Percentiles rank a stretch among this genome's conserved stretches.
phyloP scores from a whole-genome alignment of 768 basidiomycete species.

The Panus rudis region DNA sequence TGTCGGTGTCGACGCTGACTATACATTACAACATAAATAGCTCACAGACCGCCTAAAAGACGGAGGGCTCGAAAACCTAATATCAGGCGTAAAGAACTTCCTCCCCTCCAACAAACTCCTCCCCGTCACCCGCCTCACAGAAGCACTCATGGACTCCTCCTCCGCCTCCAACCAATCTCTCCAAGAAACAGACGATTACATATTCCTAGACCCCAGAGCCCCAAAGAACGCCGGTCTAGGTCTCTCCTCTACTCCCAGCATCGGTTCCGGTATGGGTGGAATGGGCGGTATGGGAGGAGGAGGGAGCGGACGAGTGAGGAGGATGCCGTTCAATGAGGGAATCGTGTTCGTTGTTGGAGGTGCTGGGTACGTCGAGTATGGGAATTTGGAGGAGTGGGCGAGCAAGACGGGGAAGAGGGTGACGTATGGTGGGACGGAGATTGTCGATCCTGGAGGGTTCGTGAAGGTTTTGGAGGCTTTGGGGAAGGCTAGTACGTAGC shows the following conservation, averaged over 20 bases:
- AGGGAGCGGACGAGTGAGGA: slow-evolving; percentile 33
- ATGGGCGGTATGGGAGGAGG: slow-evolving; percentile 26
- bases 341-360: slow-evolving; percentile 95
- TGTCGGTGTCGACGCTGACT: neutral
- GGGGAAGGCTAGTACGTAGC: slow-evolving; percentile 38
- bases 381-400: slow-evolving; percentile 94
- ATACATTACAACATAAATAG: slow-evolving; percentile 31
- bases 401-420: slow-evolving; percentile 73
- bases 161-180: slow-evolving; percentile 90
- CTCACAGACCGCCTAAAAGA: slow-evolving; percentile 91
- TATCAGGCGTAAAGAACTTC: slow-evolving; percentile 98
- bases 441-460: slow-evolving; percentile 84
- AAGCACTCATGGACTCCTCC: slow-evolving; percentile 97
- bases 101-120: slow-evolving; percentile 91
- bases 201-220: slow-evolving; percentile 89
- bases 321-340: slow-evolving; percentile 82
- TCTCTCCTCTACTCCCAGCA: too few relatives aligned
- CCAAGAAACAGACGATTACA: slow-evolving; percentile 92
- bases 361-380: slow-evolving; percentile 95
- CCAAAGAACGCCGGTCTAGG: slow-evolving; percentile 46
- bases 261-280: slow-evolving; percentile 43
- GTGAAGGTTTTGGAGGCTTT: slow-evolving; percentile 62
- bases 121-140: slow-evolving; percentile 85
- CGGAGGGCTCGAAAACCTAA: slow-evolving; percentile 92
- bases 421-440: slow-evolving; percentile 95